phyloP scores from a whole-genome alignment of 257 asterid genomes.

The Solanum acaule region DNA sequence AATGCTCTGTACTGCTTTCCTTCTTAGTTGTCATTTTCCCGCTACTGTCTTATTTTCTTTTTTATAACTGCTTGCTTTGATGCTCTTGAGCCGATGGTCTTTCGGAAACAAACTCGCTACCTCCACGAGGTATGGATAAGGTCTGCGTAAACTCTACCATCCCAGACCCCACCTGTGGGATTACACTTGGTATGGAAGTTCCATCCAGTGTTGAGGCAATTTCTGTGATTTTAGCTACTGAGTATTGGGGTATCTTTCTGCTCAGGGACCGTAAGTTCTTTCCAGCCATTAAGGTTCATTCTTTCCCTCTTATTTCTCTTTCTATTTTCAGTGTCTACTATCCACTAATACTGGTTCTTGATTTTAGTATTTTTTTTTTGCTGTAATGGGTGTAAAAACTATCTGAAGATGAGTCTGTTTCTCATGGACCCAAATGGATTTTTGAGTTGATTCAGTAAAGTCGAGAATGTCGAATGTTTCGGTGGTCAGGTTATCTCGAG shows the following conservation, averaged over 20 bases:
- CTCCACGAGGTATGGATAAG: too few species aligned
- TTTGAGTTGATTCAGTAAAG: conserved; percentile 33
- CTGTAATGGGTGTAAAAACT: background rate
- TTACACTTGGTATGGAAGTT: too few species aligned
- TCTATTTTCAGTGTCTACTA: background rate
- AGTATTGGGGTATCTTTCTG: too few species aligned
- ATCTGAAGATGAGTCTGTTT: background rate
- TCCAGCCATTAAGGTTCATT: background rate
- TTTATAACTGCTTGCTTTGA: background rate
- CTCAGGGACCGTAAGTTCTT: background rate
- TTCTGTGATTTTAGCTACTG: too few species aligned
- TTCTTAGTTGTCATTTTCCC: background rate
- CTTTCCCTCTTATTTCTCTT: background rate
- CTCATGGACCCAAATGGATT: background rate
- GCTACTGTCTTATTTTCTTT: background rate
- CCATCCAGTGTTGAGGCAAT: too few species aligned
- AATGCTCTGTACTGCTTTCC: background rate
- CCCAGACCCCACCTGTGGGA: too few species aligned
- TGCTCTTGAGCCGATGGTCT: background rate
- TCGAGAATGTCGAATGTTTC: conserved; percentile 77
- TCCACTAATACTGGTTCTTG: background rate
- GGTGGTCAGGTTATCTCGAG: conserved; percentile 53
- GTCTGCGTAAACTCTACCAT: too few species aligned
- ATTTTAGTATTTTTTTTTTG: background rate
- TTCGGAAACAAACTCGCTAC: background rate